Evolutionary conservation across 1,284 basidiomycete genomes (phyloP).

Genomic region (Sporisorium iseilematis-ciliati): DNA sequence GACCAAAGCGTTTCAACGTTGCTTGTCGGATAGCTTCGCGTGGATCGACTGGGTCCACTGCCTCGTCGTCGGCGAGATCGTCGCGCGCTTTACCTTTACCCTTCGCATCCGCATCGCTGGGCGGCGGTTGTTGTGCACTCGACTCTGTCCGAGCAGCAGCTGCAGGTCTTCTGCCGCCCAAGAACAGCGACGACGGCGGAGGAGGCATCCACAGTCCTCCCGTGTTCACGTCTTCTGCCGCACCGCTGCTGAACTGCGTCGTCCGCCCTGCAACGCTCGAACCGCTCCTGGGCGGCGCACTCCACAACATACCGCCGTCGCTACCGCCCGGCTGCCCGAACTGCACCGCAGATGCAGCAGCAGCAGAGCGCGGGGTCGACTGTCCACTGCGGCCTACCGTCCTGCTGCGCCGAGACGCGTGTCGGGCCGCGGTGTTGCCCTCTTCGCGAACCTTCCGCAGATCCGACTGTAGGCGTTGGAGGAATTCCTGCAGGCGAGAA

Average conservation of each 20-base stretch:
- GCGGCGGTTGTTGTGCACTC: neutral
- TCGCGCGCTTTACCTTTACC: conserved; percentile 31
- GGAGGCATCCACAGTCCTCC: conserved; percentile 49
- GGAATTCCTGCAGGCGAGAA: conserved; percentile 38
- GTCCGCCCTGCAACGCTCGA: neutral
- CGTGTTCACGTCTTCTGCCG: neutral
- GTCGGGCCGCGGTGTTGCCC: conserved; percentile 32
- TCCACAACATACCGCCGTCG: neutral
- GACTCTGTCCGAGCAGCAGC: neutral
- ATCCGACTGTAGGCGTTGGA: conserved; percentile 46
- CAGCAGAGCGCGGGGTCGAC: conserved; percentile 19
- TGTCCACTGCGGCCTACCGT: conserved; percentile 18
- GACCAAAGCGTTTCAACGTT: conserved; percentile 32
- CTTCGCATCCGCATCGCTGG: neutral
- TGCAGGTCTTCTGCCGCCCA: conserved; percentile 11
- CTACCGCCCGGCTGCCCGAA: neutral
- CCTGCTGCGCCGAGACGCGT: conserved; percentile 13
- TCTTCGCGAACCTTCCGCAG: conserved; percentile 52
- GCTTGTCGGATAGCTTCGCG: conserved; percentile 48
- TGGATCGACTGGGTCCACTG: conserved; percentile 34
- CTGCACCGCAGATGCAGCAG: neutral
- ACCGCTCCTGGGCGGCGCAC: neutral
- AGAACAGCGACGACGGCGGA: conserved; percentile 43
- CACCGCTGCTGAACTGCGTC: neutral
- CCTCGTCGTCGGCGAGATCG: neutral